Evolutionary conservation across 2,329 filamentous ascomycete species (phyloP).

Genomic region (Pyrenophora teres): DNA sequence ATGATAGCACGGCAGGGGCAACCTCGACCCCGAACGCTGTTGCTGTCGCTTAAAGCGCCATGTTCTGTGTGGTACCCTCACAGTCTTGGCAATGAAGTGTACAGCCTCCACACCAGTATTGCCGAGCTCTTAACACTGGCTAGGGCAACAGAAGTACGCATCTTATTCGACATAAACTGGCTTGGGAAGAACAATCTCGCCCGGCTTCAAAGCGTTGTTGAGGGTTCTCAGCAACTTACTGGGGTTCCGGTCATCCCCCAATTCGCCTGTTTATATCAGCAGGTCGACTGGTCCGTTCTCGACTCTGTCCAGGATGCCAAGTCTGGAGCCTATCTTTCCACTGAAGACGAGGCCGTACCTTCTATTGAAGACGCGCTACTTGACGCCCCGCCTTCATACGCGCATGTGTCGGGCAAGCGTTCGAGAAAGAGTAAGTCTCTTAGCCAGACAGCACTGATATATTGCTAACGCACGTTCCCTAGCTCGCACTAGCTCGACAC

Average conservation of each 20-base stretch:
- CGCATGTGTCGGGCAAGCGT: slow-evolving; percentile 5
- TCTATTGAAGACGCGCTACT: not conserved
- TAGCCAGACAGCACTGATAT: no score
- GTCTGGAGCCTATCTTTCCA: not conserved
- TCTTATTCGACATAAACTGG: slow-evolving; percentile 8
- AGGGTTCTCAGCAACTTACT: slow-evolving; percentile 1
- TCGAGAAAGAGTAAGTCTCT: not conserved
- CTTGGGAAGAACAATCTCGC: slow-evolving; percentile 1
- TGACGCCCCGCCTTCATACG: slow-evolving; percentile 8
- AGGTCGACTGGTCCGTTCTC: slow-evolving; percentile 6
- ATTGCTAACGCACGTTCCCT: no score
- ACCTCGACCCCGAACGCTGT: slow-evolving; percentile 4
- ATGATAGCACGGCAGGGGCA: slow-evolving; percentile 7
- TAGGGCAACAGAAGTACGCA: slow-evolving; percentile 3
- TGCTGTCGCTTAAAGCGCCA: slow-evolving; percentile 5
- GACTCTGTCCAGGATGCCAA: not conserved
- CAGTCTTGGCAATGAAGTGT: not conserved
- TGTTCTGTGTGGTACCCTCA: slow-evolving; percentile 9
- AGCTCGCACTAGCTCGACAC: slow-evolving; percentile 5
- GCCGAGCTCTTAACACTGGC: slow-evolving; percentile 1
- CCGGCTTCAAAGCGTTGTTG: not conserved
- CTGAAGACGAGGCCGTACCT: no score
- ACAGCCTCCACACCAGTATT: not conserved
- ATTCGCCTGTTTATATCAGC: slow-evolving; percentile 2
- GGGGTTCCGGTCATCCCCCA: slow-evolving; percentile 1